Evolutionary conservation across 2,329 filamentous ascomycete species (phyloP).

Genomic region (Penicillium sp.): DNA sequence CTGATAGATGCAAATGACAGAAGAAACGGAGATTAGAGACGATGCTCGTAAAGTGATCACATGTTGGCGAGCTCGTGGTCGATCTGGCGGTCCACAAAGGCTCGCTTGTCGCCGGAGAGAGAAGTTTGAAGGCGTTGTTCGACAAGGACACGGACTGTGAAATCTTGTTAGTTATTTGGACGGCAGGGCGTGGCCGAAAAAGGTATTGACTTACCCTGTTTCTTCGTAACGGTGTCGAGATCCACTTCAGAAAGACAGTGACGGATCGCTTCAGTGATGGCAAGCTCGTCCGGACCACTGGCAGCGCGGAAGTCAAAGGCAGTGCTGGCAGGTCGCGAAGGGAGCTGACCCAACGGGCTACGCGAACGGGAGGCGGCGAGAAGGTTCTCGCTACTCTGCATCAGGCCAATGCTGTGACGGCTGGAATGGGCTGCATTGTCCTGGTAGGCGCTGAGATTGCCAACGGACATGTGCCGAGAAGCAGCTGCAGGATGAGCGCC

Average conservation of each 20-base stretch:
- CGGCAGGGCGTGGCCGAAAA: not conserved
- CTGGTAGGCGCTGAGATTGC: slow-evolving; percentile 53
- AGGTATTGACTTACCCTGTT: slow-evolving; percentile 63
- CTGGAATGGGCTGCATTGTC: slow-evolving; percentile 40
- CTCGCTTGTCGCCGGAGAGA: slow-evolving; percentile 78
- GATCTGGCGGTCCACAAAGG: slow-evolving; percentile 90
- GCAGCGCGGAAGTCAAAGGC: slow-evolving; percentile 60
- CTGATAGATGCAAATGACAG: slow-evolving; percentile 27
- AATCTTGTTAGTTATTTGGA: slow-evolving; percentile 7
- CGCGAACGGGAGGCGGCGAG: slow-evolving; percentile 43
- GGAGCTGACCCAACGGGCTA: slow-evolving; percentile 52
- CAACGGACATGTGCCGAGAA: slow-evolving; percentile 62
- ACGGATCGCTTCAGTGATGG: slow-evolving; percentile 83
- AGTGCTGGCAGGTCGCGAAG: slow-evolving; percentile 56
- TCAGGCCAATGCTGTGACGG: slow-evolving; percentile 46
- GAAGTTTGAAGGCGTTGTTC: slow-evolving; percentile 93
- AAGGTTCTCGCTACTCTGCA: slow-evolving; percentile 50
- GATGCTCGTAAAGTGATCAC: slow-evolving; percentile 51
- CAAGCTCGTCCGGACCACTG: slow-evolving; percentile 71
- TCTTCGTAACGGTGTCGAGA: slow-evolving; percentile 96
- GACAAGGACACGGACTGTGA: slow-evolving; percentile 73
- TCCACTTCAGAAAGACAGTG: slow-evolving; percentile 83
- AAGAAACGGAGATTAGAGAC: slow-evolving; percentile 5
- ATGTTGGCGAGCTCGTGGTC: slow-evolving; percentile 92
- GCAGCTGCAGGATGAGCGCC: slow-evolving; percentile 32